Conservation (phyloP, 257 asterid genomes). For the Cruciata laevipes region DNA sequence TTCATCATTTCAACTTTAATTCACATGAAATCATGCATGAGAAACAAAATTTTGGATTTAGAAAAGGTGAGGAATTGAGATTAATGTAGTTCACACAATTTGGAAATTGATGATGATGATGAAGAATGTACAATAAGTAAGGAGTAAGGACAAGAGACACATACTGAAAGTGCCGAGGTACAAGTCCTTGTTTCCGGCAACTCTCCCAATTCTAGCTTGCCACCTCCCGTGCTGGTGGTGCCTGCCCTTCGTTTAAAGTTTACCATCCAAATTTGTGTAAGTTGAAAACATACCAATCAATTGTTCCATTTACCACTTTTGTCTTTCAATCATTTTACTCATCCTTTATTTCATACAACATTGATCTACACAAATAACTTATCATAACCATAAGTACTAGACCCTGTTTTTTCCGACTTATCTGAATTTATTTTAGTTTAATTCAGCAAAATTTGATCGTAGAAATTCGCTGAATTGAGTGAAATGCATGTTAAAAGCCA, state of each 20-base stretch:
- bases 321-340: slow-evolving; percentile 18
- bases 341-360: too few species aligned
- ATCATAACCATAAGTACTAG: too few species aligned
- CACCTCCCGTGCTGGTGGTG: slow-evolving; percentile 95
- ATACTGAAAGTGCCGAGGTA: slow-evolving; percentile 95
- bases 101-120: not conserved
- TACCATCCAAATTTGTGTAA: slow-evolving; percentile 28
- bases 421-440: too few species aligned
- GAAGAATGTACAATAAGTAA: not conserved
- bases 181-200: slow-evolving; percentile 97
- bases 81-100: not conserved
- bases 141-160: slow-evolving; percentile 25
- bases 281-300: not conserved
- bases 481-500: too few species aligned
- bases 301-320: slow-evolving; percentile 12
- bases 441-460: too few species aligned
- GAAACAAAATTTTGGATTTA: too few species aligned
- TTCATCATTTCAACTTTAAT: too few species aligned
- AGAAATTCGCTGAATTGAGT: too few species aligned
- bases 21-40: too few species aligned
- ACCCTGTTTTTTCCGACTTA: too few species aligned
- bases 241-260: slow-evolving; percentile 35
- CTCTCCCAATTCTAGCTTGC: slow-evolving; percentile 96
- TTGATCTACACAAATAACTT: too few species aligned
- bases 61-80: not conserved